A percentile compares a stretch with the other conserved stretches of the same genome.
Conservation (phyloP, 2,329 filamentous ascomycete genomes). For the Cucurbitaria berberidis region DNA sequence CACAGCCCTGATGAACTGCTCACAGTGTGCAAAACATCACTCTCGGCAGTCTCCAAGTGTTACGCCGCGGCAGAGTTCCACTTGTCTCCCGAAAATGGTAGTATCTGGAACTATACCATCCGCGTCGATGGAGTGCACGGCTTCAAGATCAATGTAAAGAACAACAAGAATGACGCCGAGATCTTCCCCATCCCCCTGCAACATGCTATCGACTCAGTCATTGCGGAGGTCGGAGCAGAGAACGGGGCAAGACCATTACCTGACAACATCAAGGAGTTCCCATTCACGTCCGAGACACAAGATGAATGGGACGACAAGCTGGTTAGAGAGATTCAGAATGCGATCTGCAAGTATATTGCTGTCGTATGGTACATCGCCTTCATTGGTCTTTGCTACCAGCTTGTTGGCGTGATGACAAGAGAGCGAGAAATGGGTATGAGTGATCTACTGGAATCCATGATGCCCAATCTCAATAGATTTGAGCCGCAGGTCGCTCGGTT, state of each 20-base stretch:
- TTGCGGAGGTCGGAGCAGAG: slow-evolving; percentile 62
- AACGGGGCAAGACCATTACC: slow-evolving; percentile 55
- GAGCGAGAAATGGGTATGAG: slow-evolving; percentile 87
- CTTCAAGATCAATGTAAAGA: slow-evolving; percentile 65
- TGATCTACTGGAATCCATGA: slow-evolving; percentile 86
- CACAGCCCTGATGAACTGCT: slow-evolving; percentile 61
- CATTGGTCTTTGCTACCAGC: slow-evolving; percentile 80
- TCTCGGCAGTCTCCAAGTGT: slow-evolving; percentile 68
- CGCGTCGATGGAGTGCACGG: slow-evolving; percentile 74
- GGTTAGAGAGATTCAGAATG: slow-evolving; percentile 69
- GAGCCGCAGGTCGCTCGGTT: slow-evolving; percentile 76
- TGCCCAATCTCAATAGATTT: slow-evolving; percentile 74
- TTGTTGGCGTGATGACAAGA: slow-evolving; percentile 79
- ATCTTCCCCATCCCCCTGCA: slow-evolving; percentile 79
- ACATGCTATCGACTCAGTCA: slow-evolving; percentile 74
- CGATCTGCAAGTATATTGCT: slow-evolving; percentile 73
- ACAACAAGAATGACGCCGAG: slow-evolving; percentile 71
- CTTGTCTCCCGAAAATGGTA: slow-evolving; percentile 71
- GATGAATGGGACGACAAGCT: slow-evolving; percentile 69
- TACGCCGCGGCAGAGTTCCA: slow-evolving; percentile 77
- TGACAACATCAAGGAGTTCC: slow-evolving; percentile 64
- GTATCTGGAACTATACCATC: slow-evolving; percentile 83
- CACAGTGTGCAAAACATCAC: slow-evolving; percentile 61
- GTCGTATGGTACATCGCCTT: slow-evolving; percentile 80
- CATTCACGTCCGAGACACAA: slow-evolving; percentile 73